A percentile compares a stretch with the other conserved stretches of the same genome.
Evolutionary conservation across 108 stramenopile genomes (phyloP).

Genomic region (Aurantiochytrium sp.): DNA sequence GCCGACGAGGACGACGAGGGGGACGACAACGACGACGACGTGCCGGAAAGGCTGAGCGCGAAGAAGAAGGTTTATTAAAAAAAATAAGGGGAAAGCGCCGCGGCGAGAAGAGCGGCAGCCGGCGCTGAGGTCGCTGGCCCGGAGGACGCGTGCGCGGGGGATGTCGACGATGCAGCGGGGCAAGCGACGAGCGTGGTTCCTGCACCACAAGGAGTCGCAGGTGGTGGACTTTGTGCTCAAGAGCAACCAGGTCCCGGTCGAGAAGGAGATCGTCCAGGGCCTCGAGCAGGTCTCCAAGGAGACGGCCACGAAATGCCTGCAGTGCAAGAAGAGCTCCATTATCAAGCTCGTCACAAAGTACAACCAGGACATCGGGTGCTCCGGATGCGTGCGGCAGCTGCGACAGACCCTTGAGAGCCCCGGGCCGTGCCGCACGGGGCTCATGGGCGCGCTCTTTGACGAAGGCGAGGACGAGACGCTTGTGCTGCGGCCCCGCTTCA

Average conservation of each 20-base stretch:
- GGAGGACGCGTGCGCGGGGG: too few relatives aligned
- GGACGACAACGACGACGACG: too few relatives aligned
- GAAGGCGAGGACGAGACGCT: not conserved
- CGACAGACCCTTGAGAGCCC: not conserved
- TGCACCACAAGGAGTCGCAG: not conserved
- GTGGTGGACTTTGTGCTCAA: conserved; percentile 24
- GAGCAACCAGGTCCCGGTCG: not conserved
- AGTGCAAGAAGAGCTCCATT: not conserved
- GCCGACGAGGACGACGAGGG: too few relatives aligned
- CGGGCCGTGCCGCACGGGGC: not conserved
- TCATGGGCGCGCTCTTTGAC: not conserved
- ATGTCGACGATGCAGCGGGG: not conserved
- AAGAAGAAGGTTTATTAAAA: too few relatives aligned
- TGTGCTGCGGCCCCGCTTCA: not conserved
- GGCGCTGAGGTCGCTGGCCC: too few relatives aligned
- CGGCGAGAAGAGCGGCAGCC: too few relatives aligned
- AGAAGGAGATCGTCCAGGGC: not conserved
- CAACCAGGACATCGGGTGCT: conserved; percentile 20
- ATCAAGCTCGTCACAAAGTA: not conserved
- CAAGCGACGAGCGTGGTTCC: not conserved
- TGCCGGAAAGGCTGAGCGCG: too few relatives aligned
- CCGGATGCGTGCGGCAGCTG: conserved; percentile 14
- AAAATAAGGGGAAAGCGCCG: too few relatives aligned
- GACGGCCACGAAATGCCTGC: not conserved
- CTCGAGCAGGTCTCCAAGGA: not conserved